These are phyloP conservation scores for Wickerhamiella sergipiensis DNA, from an alignment of 805 yeast genomes.

Conservation along the genomic window DNA sequence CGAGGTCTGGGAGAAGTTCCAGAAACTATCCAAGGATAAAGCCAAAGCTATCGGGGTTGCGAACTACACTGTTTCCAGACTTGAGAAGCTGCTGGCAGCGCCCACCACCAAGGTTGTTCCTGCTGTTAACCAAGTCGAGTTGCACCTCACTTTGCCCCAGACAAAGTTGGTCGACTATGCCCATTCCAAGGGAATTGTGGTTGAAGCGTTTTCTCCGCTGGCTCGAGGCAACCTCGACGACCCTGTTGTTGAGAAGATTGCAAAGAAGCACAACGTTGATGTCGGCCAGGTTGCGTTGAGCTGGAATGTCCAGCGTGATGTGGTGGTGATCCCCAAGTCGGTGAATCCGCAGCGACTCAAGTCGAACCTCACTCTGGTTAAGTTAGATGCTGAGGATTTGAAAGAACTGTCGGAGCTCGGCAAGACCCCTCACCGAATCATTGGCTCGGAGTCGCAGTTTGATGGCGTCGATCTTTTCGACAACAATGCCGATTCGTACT, in stretches of 20 bases:
- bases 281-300: constrained; percentile 22
- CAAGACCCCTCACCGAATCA: constrained; percentile 8
- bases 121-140: constrained; percentile 61
- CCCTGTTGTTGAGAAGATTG: constrained; percentile 41
- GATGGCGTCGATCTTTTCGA: constrained; percentile 13
- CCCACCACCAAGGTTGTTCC: constrained; percentile 35
- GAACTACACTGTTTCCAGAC: constrained; percentile 44
- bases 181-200: constrained; percentile 36
- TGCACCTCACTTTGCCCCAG: constrained; percentile 63
- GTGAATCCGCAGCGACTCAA: constrained; percentile 48
- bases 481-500: constrained; percentile 15
- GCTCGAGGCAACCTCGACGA: constrained; percentile 52
- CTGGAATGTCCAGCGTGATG: constrained; percentile 34
- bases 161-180: constrained; percentile 40
- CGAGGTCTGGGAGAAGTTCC: constrained; percentile 52
- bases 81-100: constrained; percentile 33
- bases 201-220: constrained; percentile 71
- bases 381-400: constrained; percentile 32
- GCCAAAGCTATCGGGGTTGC: constrained; percentile 64
- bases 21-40: constrained; percentile 38
- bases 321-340: constrained; percentile 56
- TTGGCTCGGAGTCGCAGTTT: constrained; percentile 13
- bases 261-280: constrained; percentile 36
- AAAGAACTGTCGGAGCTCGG: constrained; percentile 20
- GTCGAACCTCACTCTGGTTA: constrained; percentile 28